phyloP scores from a whole-genome alignment of 139 green algal species.

The Tetradesmus obliquus region DNA sequence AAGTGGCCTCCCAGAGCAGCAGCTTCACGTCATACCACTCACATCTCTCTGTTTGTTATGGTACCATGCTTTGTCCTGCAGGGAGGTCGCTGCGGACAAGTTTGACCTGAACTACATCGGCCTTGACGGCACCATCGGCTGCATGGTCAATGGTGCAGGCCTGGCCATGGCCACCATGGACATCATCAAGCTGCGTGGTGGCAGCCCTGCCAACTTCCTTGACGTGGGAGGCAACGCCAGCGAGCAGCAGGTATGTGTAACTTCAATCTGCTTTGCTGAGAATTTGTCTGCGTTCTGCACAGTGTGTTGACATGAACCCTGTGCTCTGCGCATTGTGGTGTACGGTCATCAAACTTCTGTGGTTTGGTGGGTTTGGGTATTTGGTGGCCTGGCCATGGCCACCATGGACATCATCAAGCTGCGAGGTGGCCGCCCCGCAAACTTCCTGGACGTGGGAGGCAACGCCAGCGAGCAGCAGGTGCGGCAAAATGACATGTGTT shows the following conservation, averaged over 20 bases:
- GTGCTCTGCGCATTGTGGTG: too few relatives aligned
- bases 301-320: too few relatives aligned
- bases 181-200: slow-evolving; percentile 98
- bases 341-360: too few relatives aligned
- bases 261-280: too few relatives aligned
- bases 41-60: too few relatives aligned
- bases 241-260: slow-evolving; percentile 83
- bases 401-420: slow-evolving; percentile 99
- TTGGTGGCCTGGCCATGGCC: slow-evolving; percentile 97
- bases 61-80: slow-evolving; percentile 37
- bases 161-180: slow-evolving; percentile 99
- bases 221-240: slow-evolving; percentile 96
- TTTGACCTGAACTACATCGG: slow-evolving; percentile 57
- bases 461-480: slow-evolving; percentile 93
- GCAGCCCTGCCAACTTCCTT: slow-evolving; percentile 97
- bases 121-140: slow-evolving; percentile 95
- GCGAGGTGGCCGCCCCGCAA: slow-evolving; percentile 92
- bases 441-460: slow-evolving; percentile 99
- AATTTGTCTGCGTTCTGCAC: too few relatives aligned
- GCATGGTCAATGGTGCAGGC: slow-evolving; percentile 98
- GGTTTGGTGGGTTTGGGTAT: too few relatives aligned
- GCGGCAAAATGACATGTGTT: too few relatives aligned
- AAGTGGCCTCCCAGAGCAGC: too few relatives aligned
- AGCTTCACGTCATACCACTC: too few relatives aligned
- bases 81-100: slow-evolving; percentile 71